Evolutionary conservation across 1,284 basidiomycete species (phyloP).

Genomic region (Sphagnurus paluster): DNA sequence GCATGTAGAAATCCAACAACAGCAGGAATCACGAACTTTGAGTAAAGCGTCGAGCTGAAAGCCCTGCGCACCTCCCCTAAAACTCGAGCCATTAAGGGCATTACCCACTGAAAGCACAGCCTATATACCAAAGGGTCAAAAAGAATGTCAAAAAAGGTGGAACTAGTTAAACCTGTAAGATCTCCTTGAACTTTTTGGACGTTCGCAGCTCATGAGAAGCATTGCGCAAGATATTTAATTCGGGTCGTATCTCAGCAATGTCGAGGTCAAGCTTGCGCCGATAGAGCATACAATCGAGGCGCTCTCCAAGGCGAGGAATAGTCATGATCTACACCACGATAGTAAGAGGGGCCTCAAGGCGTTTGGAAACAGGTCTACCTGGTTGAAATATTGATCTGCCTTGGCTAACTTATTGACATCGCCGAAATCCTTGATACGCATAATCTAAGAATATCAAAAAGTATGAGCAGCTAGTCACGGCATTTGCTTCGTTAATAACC

Average conservation of each 20-base stretch:
- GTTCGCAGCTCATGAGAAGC: conserved; percentile 76
- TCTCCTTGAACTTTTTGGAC: conserved; percentile 67
- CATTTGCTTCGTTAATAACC: conserved; percentile 37
- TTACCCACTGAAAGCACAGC: conserved; percentile 80
- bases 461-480: background rate
- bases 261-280: conserved; percentile 80
- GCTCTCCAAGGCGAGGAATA: conserved; percentile 73
- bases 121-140: conserved; percentile 31
- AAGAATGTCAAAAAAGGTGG: background rate
- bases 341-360: background rate
- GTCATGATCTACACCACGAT: conserved; percentile 60
- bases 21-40: conserved; percentile 53
- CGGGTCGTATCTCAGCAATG: conserved; percentile 82
- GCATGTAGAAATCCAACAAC: background rate
- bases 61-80: conserved; percentile 81
- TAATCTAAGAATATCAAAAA: conserved; percentile 45
- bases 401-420: conserved; percentile 75
- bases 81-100: conserved; percentile 77
- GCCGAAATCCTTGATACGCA: conserved; percentile 64
- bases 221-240: conserved; percentile 74
- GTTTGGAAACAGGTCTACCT: conserved; percentile 41
- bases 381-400: conserved; percentile 82
- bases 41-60: conserved; percentile 81
- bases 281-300: conserved; percentile 83
- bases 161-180: conserved; percentile 57